phyloP scores from a whole-genome alignment of 2,329 filamentous ascomycete genomes.

The Dactylellina drechsleri region DNA sequence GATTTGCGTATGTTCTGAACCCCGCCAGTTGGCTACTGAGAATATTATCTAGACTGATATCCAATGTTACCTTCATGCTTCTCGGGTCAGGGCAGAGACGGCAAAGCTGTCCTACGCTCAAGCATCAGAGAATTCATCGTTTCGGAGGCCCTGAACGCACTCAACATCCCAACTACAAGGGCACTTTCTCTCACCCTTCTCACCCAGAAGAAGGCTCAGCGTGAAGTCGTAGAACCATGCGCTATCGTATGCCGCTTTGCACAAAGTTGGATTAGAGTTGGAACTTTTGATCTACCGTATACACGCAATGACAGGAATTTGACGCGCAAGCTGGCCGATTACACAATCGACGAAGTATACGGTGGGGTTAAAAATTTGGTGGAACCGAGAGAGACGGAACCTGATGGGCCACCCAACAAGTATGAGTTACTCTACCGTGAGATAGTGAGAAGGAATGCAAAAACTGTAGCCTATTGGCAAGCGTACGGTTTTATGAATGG shows the following conservation, averaged over 20 bases:
- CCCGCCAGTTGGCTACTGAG: neutral
- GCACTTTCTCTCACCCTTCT: conserved; percentile 83
- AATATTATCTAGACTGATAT: neutral
- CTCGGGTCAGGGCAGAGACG: conserved; percentile 67
- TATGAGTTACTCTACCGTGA: conserved; percentile 89
- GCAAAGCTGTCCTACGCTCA: conserved; percentile 88
- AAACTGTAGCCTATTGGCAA: conserved; percentile 92
- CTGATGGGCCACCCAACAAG: conserved; percentile 77
- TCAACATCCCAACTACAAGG: conserved; percentile 85
- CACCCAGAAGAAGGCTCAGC: conserved; percentile 75
- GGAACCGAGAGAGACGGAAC: conserved; percentile 71
- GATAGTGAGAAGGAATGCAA: conserved; percentile 83
- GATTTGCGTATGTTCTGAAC: conserved; percentile 72
- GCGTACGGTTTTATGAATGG: conserved; percentile 99
- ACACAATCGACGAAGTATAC: conserved; percentile 86
- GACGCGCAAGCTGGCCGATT: conserved; percentile 79
- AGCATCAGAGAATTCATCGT: conserved; percentile 95
- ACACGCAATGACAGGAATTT: conserved; percentile 80
- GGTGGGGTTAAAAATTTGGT: conserved; percentile 68
- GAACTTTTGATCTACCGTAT: conserved; percentile 93
- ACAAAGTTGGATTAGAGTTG: conserved; percentile 88
- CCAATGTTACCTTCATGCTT: neutral
- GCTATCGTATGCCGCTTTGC: conserved; percentile 94
- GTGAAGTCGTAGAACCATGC: conserved; percentile 86
- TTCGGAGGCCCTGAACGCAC: conserved; percentile 84